Base-by-base conservation (phyloP, 345 rosid species). In the Bruguiera gymnorhiza region DNA sequence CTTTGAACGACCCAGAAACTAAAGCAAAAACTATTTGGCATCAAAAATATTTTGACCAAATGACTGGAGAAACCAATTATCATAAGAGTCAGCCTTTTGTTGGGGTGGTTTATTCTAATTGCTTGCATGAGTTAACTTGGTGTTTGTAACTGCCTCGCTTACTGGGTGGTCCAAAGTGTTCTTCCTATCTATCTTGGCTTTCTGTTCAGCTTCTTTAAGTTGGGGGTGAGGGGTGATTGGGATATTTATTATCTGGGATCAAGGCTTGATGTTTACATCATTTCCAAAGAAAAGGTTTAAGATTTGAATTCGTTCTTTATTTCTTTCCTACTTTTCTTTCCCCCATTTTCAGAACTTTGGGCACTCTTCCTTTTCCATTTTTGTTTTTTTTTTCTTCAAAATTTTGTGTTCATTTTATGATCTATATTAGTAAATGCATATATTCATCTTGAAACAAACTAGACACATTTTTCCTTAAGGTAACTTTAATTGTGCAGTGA, bases 201-300 rank as follows among this genome's bases (percentile, higher is more conserved):
- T 31, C 57, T 54, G 8, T 52, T 11, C 5, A 23, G 36, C 76
- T 24, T 60, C 54, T 51, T 34, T 9, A 52, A 53, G 26, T 73
- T 36, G 4, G 57, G 10, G 60, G 37, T 30, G 61, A 62, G 26
- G 51, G 39, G 52, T 59, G 65, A 54, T 66, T 72, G n/a, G 58
- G 76, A 24, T 65, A 21, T 58, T 73, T 59, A 32, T 18, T 39
- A 8, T 63, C 29, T 51, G 54, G 27, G 54, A 32, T 32, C 31
- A 15, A 15, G 19, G 46, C 55, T 46, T 39, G 32, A n/a, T 21
- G 1, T 30, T 10, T 57, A 27, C 24, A 15, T 8, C 56, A 4
- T 34, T 29, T n/a, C 18, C 43, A 18, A 64, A 29, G 32, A 60
- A 62, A 70, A 6, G 53, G 27, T 62, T 54, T 55, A 30, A 53